Evolutionary conservation across 208 protist species (phyloP).

Genomic region (Acanthamoeba rhysodes): DNA sequence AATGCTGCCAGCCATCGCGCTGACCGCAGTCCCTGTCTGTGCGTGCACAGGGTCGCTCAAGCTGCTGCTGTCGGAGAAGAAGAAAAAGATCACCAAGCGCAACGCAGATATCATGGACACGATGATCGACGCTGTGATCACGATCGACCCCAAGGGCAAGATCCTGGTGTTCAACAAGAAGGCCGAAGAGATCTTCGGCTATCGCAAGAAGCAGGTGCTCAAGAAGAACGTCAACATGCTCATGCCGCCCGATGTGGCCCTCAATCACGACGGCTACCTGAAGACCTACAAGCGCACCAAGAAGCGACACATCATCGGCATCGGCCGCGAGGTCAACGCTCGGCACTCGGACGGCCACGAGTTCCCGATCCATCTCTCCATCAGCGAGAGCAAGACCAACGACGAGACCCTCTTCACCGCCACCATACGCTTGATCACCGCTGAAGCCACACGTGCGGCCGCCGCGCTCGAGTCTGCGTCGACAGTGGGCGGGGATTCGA

Average conservation of each 20-base stretch:
- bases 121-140: constrained; percentile 78
- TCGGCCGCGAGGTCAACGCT: constrained; percentile 71
- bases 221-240: constrained; percentile 88
- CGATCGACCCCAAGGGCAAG: constrained; percentile 78
- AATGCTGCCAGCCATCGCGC: too few relatives aligned
- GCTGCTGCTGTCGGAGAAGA: constrained; percentile 53
- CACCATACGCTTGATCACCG: constrained; percentile 31
- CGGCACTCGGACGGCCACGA: constrained; percentile 50
- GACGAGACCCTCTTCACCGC: constrained; percentile 36
- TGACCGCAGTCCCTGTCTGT: neutral
- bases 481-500: neutral
- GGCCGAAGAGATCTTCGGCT: constrained; percentile 73
- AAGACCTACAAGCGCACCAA: constrained; percentile 81
- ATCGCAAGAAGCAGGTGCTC: constrained; percentile 79
- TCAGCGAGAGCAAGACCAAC: constrained; percentile 64
- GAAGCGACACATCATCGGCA: constrained; percentile 81
- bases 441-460: neutral
- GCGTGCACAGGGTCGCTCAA: neutral
- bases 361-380: constrained; percentile 77
- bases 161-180: constrained; percentile 84
- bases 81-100: constrained; percentile 66
- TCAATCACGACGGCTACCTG: constrained; percentile 87
- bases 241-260: constrained; percentile 81
- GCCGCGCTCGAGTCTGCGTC: neutral
- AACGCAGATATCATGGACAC: constrained; percentile 74